phyloP scores from a whole-genome alignment of 768 basidiomycete species.

The Agaricus blazei region DNA sequence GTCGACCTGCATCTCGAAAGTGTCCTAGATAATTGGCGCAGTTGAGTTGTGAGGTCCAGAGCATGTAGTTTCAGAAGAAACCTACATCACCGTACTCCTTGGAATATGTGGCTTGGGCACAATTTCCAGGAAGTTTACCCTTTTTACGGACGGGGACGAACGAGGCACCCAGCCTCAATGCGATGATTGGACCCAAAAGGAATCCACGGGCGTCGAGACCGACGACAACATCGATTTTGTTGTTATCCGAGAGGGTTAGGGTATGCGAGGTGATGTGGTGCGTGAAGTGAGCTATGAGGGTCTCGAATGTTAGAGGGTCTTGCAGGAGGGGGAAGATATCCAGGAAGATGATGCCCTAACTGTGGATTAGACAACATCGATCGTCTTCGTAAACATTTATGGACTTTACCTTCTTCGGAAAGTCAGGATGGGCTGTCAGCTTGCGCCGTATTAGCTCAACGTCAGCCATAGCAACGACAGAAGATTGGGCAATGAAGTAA shows the following conservation, averaged over 20 bases:
- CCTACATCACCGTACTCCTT: slow-evolving; percentile 92
- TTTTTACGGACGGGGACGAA: slow-evolving; percentile 95
- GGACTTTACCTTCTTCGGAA: slow-evolving; percentile 78
- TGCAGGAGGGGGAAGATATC: slow-evolving; percentile 94
- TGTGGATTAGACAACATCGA: neutral
- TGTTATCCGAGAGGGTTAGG: slow-evolving; percentile 49
- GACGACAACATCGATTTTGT: slow-evolving; percentile 87
- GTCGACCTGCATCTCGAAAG: slow-evolving; percentile 93
- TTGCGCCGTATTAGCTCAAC: slow-evolving; percentile 62
- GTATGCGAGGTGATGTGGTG: slow-evolving; percentile 82
- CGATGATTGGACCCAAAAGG: slow-evolving; percentile 89
- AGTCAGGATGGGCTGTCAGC: slow-evolving; percentile 63
- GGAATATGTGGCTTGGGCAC: slow-evolving; percentile 68
- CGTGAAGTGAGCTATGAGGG: slow-evolving; percentile 82
- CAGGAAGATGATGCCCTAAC: slow-evolving; percentile 83
- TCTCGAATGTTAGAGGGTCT: slow-evolving; percentile 83
- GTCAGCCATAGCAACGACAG: slow-evolving; percentile 59
- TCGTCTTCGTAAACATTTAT: neutral
- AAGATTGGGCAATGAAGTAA: neutral
- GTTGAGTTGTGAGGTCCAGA: neutral
- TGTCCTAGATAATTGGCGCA: slow-evolving; percentile 49
- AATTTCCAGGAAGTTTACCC: slow-evolving; percentile 91
- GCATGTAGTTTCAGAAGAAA: neutral
- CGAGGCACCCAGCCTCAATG: slow-evolving; percentile 83
- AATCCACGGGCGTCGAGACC: slow-evolving; percentile 97